Base-by-base conservation (phyloP, 139 green algal species). In the Nannochloris sp. region DNA sequence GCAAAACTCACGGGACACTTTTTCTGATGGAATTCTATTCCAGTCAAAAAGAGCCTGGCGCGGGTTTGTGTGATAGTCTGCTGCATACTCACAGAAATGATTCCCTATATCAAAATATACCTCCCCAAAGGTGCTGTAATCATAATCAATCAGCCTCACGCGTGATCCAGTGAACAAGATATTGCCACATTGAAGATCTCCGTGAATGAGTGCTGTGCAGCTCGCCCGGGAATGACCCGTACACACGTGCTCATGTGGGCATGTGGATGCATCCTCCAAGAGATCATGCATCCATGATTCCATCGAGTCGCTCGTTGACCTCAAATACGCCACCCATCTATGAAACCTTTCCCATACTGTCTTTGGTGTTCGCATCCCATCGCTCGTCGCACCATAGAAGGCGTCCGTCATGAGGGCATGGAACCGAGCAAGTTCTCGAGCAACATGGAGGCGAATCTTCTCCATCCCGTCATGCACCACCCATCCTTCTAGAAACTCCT, bases 161-260 rank as follows among this genome's bases (percentile, higher is more conserved):
- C 16, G 23, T 40, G 56, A 13, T 23, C n/a, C 17, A 16, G 12
- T 49, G 46, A 77, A 45, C 59, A 89, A 76, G 61, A 89, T 83
- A 75, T 90, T 90, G 51, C 79, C 83, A 37, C 80, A 88, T 68
- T 87, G 83, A 26, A 87, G 63, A 63, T 89, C 83, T 61, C 86
- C 88, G 72, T 89, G 83, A 70, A 73, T 79, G 50, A 83, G 74
- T 20, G 60, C 78, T n/a, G 81, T 33, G 72, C 76, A 87, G 56
- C 23, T 8, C 14, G 46, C 0, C 0, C 46, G 17, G 20, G 10
- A 31, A 9, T 59, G 20, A 40, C 8, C 33, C 33, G 8, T 8
- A 12, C 11, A 40, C 33, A 40, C 11, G 1, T 40, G 33, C 33
- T 40, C 33, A 23, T 23, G 20, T 8, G 33, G 33, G 11, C 33